Conservation (phyloP, 23 red algal genomes). For the Agarophyton chilense region DNA sequence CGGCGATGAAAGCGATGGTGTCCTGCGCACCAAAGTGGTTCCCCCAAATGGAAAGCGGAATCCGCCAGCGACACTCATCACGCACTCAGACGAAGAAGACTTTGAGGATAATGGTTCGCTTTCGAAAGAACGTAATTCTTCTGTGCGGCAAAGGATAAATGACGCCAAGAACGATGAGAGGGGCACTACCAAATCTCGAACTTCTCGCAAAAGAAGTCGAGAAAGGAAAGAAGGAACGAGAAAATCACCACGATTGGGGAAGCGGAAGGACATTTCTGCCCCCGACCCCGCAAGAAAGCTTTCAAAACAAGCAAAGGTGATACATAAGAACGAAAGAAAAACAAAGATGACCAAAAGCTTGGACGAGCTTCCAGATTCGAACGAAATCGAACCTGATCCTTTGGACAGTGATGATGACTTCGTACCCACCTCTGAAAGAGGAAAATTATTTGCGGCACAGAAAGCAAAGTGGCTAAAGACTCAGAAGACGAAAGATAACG, state of each 20-base stretch:
- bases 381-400: neutral
- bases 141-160: neutral
- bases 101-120: neutral
- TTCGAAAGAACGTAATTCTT: neutral
- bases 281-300: neutral
- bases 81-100: neutral
- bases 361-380: neutral
- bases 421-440: neutral
- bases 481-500: neutral
- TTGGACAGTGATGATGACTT: conserved; percentile 6
- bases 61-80: neutral
- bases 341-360: neutral
- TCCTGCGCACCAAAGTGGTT: too few relatives aligned
- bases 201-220: neutral
- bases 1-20: neutral
- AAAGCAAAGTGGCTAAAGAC: neutral
- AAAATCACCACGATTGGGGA: neutral
- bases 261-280: neutral
- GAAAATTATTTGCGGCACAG: neutral
- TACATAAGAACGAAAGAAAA: neutral
- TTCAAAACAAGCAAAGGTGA: neutral
- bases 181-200: too few relatives aligned
- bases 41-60: too few relatives aligned
- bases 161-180: too few relatives aligned
- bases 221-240: neutral